A percentile compares a stretch with the other conserved stretches of the same genome.
Evolutionary conservation across 2,329 filamentous ascomycete species (phyloP).

Genomic region (Ceratocystiopsis minuta): DNA sequence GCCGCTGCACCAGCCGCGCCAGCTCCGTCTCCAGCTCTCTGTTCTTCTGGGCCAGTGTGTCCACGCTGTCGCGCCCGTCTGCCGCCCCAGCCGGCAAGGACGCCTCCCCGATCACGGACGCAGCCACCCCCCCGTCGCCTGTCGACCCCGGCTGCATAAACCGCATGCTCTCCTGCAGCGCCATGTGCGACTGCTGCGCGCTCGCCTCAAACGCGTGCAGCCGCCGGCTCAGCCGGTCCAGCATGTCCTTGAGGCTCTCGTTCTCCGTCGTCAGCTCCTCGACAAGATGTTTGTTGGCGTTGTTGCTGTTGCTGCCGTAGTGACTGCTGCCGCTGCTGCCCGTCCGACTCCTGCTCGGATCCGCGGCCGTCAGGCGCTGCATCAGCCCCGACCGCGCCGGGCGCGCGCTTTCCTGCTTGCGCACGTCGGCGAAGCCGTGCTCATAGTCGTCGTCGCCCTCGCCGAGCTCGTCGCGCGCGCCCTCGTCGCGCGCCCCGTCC

Average conservation of each 20-base stretch:
- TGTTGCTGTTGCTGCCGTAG: neutral
- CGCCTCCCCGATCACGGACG: neutral
- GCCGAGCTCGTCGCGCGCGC: slow-evolving; percentile 13
- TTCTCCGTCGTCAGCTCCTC: slow-evolving; percentile 88
- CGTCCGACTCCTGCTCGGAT: no score
- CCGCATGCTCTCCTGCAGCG: slow-evolving; percentile 68
- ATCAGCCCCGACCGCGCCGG: slow-evolving; percentile 5
- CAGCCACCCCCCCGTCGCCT: slow-evolving; percentile 9
- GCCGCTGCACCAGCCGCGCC: slow-evolving; percentile 35
- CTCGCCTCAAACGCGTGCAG: slow-evolving; percentile 89
- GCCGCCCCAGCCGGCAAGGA: neutral
- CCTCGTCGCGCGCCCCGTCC: slow-evolving; percentile 21
- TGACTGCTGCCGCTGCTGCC: no score
- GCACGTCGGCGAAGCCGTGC: slow-evolving; percentile 76
- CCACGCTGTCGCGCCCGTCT: slow-evolving; percentile 18
- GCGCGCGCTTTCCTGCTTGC: slow-evolving; percentile 24
- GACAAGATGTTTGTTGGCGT: slow-evolving; percentile 40
- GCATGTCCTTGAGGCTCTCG: slow-evolving; percentile 61
- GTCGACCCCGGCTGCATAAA: slow-evolving; percentile 41
- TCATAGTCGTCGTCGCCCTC: slow-evolving; percentile 47
- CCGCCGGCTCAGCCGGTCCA: slow-evolving; percentile 71
- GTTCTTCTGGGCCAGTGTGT: slow-evolving; percentile 29
- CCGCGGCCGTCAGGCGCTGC: neutral
- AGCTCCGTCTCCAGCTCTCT: slow-evolving; percentile 53
- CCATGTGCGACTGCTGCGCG: slow-evolving; percentile 71